These are phyloP conservation scores for Dissophora globulifera DNA, from an alignment of 192 early-diverging fungal genomes.

Conservation along the genomic window DNA sequence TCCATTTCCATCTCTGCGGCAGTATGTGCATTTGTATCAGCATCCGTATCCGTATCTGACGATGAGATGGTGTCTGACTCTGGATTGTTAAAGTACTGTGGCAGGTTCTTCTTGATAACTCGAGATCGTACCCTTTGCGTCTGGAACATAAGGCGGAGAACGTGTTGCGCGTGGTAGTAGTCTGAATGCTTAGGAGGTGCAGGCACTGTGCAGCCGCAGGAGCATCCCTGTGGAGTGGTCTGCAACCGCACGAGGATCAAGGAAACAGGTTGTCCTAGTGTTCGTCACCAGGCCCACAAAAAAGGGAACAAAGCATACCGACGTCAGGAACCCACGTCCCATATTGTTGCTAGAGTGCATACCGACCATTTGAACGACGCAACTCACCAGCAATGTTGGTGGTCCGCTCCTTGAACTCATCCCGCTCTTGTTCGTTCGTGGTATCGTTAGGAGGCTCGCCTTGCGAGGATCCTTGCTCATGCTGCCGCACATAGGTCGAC, in stretches of 20 bases:
- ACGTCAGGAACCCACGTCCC: too few species aligned
- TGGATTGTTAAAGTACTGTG: conserved; percentile 31
- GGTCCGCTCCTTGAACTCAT: conserved; percentile 17
- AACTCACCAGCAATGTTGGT: conserved; percentile 30
- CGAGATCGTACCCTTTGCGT: conserved; percentile 35
- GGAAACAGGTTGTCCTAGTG: conserved; percentile 36
- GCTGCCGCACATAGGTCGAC: conserved; percentile 25
- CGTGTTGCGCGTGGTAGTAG: conserved; percentile 47
- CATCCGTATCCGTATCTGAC: background rate
- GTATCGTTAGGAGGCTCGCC: background rate
- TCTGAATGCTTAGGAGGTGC: conserved; percentile 34
- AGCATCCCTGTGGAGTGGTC: conserved; percentile 31
- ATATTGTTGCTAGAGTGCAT: too few species aligned
- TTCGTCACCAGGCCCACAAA: too few species aligned
- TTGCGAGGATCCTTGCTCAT: background rate
- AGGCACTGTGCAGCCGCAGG: conserved; percentile 42
- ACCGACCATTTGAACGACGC: background rate
- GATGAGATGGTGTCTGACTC: background rate
- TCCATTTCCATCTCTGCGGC: conserved; percentile 3
- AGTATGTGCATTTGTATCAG: background rate
- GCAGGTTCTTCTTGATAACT: conserved; percentile 12
- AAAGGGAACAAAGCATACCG: too few species aligned
- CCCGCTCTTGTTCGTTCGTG: background rate
- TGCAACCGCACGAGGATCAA: conserved; percentile 39
- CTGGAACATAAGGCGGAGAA: conserved; percentile 38